These are phyloP conservation scores for Penicillium steckii DNA, from an alignment of 495 filamentous ascomycete species.

Conservation along the genomic window DNA sequence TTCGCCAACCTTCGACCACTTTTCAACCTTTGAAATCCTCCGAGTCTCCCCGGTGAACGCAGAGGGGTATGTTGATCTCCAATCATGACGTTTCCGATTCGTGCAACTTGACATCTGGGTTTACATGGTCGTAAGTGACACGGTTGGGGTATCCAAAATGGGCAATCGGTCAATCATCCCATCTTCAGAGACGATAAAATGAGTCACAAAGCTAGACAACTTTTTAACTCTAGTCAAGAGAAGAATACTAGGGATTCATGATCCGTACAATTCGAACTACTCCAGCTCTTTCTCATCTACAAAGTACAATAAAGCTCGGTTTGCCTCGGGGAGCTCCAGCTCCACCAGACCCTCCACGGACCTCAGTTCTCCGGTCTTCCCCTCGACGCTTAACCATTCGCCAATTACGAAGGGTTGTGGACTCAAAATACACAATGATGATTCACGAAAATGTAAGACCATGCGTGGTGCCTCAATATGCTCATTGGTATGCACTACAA, in stretches of 20 bases:
- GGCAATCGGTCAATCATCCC: background rate
- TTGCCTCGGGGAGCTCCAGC: background rate
- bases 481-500: background rate
- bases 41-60: slow-evolving; percentile 29
- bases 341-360: background rate
- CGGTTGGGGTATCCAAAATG: background rate
- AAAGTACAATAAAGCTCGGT: background rate
- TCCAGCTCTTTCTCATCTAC: background rate
- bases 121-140: background rate
- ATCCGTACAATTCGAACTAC: background rate
- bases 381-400: background rate
- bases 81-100: slow-evolving; percentile 19
- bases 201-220: background rate
- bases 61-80: slow-evolving; percentile 13
- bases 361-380: background rate
- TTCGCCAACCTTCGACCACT: slow-evolving; percentile 6
- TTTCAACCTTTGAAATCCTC: slow-evolving; percentile 9
- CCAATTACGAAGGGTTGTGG: background rate
- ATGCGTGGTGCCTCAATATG: background rate
- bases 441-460: background rate
- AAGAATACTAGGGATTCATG: too few species aligned
- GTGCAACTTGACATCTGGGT: background rate
- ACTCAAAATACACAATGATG: background rate
- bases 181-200: too few species aligned
- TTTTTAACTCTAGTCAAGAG: background rate